phyloP scores from a whole-genome alignment of 2,329 filamentous ascomycete genomes.

The Fusarium sp. region DNA sequence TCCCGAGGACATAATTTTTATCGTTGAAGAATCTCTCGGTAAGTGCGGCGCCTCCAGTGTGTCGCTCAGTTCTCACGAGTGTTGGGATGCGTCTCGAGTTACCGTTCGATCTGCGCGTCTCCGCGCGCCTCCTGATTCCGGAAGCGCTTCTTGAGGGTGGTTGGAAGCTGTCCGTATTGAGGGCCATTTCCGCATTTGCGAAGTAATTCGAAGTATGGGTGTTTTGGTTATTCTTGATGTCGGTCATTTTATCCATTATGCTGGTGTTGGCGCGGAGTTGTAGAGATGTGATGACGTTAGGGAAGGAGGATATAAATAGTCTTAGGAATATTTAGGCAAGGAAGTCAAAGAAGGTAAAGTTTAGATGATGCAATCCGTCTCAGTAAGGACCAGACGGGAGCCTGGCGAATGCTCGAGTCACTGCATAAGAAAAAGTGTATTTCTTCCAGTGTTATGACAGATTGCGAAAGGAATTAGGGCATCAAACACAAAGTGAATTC shows the following conservation, averaged over 20 bases:
- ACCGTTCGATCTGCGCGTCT: background rate
- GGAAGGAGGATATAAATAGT: background rate
- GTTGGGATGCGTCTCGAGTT: background rate
- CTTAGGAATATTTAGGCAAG: background rate
- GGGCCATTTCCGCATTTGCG: background rate
- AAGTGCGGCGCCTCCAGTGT: background rate
- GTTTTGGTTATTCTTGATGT: background rate
- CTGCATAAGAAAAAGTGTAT: background rate
- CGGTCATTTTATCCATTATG: background rate
- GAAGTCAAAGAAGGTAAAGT: background rate
- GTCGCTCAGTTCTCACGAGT: background rate
- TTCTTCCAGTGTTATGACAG: background rate
- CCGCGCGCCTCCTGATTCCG: background rate
- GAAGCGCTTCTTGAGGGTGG: background rate
- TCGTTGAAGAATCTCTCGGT: background rate
- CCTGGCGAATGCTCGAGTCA: background rate
- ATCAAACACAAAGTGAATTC: background rate
- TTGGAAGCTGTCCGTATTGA: background rate
- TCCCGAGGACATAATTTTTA: background rate
- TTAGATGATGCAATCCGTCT: background rate
- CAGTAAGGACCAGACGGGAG: background rate
- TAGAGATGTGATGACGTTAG: background rate
- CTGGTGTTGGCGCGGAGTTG: background rate
- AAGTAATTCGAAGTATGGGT: background rate
- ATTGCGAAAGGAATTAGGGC: background rate